phyloP scores from a whole-genome alignment of 208 protist species.

The Trypanosoma boissoni region DNA sequence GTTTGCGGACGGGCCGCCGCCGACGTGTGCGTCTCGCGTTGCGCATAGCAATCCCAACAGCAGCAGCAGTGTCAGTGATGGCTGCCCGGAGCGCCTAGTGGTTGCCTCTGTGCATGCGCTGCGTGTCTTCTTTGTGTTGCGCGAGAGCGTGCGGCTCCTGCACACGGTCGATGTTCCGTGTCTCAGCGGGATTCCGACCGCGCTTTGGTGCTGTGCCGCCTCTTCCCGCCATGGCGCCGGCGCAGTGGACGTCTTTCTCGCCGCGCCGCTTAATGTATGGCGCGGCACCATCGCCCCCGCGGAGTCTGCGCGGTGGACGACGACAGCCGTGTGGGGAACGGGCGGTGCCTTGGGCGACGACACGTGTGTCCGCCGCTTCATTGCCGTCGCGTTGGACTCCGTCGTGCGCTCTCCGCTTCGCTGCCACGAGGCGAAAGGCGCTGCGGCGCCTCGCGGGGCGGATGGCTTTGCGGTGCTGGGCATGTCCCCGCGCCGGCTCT shows the following conservation, averaged over 20 bases:
- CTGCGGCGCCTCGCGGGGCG: no score
- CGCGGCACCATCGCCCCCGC: background rate
- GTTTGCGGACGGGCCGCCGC: no score
- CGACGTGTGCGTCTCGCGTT: no score
- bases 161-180: slow-evolving; percentile 40
- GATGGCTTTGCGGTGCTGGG: slow-evolving; percentile 47
- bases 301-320: slow-evolving; percentile 10
- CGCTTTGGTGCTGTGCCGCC: slow-evolving; percentile 25
- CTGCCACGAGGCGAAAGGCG: no score
- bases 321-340: slow-evolving; percentile 5
- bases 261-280: background rate
- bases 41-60: no score
- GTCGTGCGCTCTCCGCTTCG: slow-evolving; percentile 3
- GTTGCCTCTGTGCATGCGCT: slow-evolving; percentile 53
- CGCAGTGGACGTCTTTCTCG: background rate
- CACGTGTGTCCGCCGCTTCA: slow-evolving; percentile 14
- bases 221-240: background rate
- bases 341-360: slow-evolving; percentile 16
- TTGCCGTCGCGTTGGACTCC: slow-evolving; percentile 9
- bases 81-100: slow-evolving; percentile 26
- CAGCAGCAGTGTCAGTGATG: no score
- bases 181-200: slow-evolving; percentile 38
- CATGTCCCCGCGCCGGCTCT: slow-evolving; percentile 34
- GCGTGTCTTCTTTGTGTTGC: slow-evolving; percentile 35
- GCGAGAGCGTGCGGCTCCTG: slow-evolving; percentile 26